phyloP scores from a whole-genome alignment of 495 filamentous ascomycete species.

The Xylaria palmicola region DNA sequence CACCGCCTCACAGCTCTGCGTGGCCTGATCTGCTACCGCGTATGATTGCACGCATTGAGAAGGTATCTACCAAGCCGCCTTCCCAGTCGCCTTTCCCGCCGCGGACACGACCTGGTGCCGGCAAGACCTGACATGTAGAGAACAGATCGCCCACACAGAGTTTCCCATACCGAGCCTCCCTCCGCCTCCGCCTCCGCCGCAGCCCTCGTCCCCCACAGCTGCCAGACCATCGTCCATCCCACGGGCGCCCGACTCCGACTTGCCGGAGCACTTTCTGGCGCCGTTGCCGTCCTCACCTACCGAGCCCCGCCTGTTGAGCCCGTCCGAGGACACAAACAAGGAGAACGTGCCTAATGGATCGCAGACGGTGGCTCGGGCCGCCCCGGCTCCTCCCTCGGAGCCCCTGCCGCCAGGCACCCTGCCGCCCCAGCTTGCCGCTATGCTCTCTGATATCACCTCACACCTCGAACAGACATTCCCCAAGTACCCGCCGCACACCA shows the following conservation, averaged over 20 bases:
- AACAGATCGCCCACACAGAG: constrained; percentile 40
- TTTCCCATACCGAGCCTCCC: constrained; percentile 44
- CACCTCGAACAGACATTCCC: constrained; percentile 69
- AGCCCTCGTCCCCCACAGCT: constrained; percentile 27
- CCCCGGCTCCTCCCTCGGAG: constrained; percentile 7
- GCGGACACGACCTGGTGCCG: not conserved
- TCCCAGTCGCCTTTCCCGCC: not conserved
- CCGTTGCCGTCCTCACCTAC: constrained; percentile 48
- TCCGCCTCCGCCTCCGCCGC: constrained; percentile 30
- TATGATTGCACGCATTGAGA: constrained; percentile 42
- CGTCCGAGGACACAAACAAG: constrained; percentile 51
- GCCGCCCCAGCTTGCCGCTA: constrained; percentile 60
- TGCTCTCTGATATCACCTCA: constrained; percentile 64
- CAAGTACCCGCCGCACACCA: constrained; percentile 80
- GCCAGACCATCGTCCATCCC: constrained; percentile 33
- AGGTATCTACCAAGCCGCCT: constrained; percentile 21
- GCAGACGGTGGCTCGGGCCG: constrained; percentile 13
- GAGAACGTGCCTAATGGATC: constrained; percentile 40
- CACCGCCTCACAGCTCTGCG: constrained; percentile 27
- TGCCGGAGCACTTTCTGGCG: constrained; percentile 55
- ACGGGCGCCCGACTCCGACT: constrained; percentile 42
- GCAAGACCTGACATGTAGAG: constrained; percentile 3
- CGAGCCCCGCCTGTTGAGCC: constrained; percentile 44
- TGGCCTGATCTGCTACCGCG: constrained; percentile 41
- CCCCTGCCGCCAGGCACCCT: constrained; percentile 44